Evolutionary conservation across 805 yeast species (phyloP).

Genomic region (Saccharomycopsis capsularis): DNA sequence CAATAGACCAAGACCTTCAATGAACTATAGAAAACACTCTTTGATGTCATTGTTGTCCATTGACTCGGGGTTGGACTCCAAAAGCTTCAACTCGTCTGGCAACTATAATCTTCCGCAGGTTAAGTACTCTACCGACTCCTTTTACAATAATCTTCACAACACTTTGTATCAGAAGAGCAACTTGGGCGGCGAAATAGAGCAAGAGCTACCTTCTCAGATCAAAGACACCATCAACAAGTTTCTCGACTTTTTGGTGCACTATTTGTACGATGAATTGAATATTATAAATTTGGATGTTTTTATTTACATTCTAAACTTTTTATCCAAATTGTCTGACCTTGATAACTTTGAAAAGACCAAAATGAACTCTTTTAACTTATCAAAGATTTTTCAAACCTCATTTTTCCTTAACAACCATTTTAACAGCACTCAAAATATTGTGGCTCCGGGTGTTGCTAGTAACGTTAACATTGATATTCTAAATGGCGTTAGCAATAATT

Average conservation of each 20-base stretch:
- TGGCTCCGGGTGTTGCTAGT: neutral
- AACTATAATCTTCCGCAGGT: neutral
- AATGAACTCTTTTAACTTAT: slow-evolving; percentile 32
- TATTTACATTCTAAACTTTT: slow-evolving; percentile 11
- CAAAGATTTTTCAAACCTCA: slow-evolving; percentile 34
- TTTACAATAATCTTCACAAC: neutral
- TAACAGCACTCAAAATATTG: neutral
- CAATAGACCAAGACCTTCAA: slow-evolving; percentile 7
- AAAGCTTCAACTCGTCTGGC: neutral
- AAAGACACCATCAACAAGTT: slow-evolving; percentile 9
- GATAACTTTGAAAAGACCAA: slow-evolving; percentile 26
- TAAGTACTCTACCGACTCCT: neutral
- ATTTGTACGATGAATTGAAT: slow-evolving; percentile 3
- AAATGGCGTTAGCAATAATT: no score
- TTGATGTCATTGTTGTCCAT: slow-evolving; percentile 11
- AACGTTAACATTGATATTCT: slow-evolving; percentile 8
- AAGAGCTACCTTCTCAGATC: neutral
- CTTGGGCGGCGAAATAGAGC: neutral
- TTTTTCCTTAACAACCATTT: slow-evolving; percentile 25
- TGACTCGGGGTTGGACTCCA: slow-evolving; percentile 7
- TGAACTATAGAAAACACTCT: slow-evolving; percentile 13
- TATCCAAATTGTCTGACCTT: slow-evolving; percentile 5
- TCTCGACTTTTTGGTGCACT: slow-evolving; percentile 3
- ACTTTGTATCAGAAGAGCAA: neutral
- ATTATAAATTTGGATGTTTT: slow-evolving; percentile 10